Percentiles rank a stretch among this genome's conserved stretches.
phyloP scores from a whole-genome alignment of 2,329 filamentous ascomycete species.

The Aspergillus brunneoviolaceus region DNA sequence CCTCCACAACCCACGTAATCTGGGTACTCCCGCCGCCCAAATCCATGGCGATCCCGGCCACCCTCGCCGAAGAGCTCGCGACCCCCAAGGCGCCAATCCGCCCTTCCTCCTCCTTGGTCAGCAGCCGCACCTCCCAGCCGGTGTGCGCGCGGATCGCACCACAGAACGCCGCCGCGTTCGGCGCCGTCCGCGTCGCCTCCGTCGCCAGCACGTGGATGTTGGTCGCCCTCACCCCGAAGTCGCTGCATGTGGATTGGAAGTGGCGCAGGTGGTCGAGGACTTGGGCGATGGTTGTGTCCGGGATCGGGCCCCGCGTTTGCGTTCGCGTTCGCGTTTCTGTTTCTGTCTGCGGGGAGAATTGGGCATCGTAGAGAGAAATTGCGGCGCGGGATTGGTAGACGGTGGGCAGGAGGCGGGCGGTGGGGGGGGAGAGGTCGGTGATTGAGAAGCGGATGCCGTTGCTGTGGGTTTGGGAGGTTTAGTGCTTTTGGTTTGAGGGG shows the following conservation, averaged over 20 bases:
- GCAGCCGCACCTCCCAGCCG: slow-evolving; percentile 68
- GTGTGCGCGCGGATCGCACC: slow-evolving; percentile 61
- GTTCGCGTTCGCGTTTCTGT: too few relatives aligned
- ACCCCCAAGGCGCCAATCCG: slow-evolving; percentile 80
- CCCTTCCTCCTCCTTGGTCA: slow-evolving; percentile 79
- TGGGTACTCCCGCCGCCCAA: slow-evolving; percentile 75
- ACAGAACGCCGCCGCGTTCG: slow-evolving; percentile 70
- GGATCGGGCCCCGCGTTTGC: slow-evolving; percentile 52
- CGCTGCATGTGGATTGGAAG: slow-evolving; percentile 69
- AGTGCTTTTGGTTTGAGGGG: not conserved
- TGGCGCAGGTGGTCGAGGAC: slow-evolving; percentile 67
- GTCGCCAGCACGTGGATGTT: slow-evolving; percentile 80
- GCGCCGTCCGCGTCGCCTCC: slow-evolving; percentile 79
- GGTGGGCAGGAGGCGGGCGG: slow-evolving; percentile 70
- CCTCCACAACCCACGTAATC: slow-evolving; percentile 66
- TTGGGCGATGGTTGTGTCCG: slow-evolving; percentile 58
- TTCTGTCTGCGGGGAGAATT: slow-evolving; percentile 45
- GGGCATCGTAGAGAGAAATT: slow-evolving; percentile 84
- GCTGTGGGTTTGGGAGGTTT: slow-evolving; percentile 39
- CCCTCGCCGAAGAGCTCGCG: slow-evolving; percentile 67
- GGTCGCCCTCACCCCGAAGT: slow-evolving; percentile 62
- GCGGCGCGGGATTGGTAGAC: slow-evolving; percentile 74
- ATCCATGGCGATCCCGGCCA: slow-evolving; percentile 82
- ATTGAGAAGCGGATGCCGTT: slow-evolving; percentile 95
- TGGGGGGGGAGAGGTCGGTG: slow-evolving; percentile 71